Base-by-base conservation (phyloP, 192 early-diverging fungal genomes). In the Coemansia erecta region DNA sequence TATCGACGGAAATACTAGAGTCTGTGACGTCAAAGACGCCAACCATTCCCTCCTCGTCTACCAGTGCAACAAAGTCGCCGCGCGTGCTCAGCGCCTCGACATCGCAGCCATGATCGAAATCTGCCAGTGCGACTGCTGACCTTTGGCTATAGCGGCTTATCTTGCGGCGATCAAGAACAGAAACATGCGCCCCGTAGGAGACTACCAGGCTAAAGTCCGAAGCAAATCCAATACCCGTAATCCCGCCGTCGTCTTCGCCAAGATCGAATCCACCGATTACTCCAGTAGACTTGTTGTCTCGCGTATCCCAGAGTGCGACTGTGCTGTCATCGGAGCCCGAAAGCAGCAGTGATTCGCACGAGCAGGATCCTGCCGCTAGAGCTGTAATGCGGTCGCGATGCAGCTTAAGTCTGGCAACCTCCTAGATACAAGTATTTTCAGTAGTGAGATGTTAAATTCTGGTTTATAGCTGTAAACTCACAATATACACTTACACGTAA, bases 21-120 rank as follows among this genome's bases (percentile, higher is more conserved):
- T 77, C 74, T 6, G 68, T 68, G 7, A 63, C 43, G 40, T 79
- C 76, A 41, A 52, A 48, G 1, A 72, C 60, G 9, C 63, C 49
- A 35, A 63, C 1, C 18, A 17, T 40, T 6, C 76, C 76, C 26
- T 66, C 57, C 4, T 72, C 76, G 22, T 79, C 76, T 11, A 79
- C 76, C 52, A 59, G 65, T 22, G 76, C 76, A 12, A 73, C 56
- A 70, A 79, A 79, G 47, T 79, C 76, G 5, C 76, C 76, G 18
- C 76, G 70, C 8, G 66, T 55, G 26, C 70, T 70, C 5, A 70
- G 47, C 7, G 54, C 66, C 43, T 73, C 63, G 8, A 79, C 61
- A 52, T 79, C 70, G 18, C 56, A 37, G 1, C 19, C 47, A 37
- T 50, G 21, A 45, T 40, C 47, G 4, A 40, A 11, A 18, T 8